Percentiles rank a stretch among this genome's conserved stretches.
Conservation (phyloP, 441 rosid genomes). For the Brassica hybrid region DNA sequence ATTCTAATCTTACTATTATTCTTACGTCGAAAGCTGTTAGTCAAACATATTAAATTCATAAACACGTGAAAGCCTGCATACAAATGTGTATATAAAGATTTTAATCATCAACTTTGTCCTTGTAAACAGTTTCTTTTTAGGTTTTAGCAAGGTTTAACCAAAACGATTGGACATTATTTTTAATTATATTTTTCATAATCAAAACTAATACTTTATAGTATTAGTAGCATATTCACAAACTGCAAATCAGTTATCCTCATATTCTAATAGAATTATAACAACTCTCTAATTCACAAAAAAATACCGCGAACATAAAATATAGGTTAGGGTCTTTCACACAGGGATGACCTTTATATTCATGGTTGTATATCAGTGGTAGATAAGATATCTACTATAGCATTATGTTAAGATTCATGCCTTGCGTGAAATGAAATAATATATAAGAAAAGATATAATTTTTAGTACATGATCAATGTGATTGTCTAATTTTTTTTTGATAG, state of each 20-base stretch:
- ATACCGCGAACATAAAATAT: not conserved
- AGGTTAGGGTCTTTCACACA: not conserved
- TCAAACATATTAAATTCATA: slow-evolving; percentile 28
- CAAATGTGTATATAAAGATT: slow-evolving; percentile 5
- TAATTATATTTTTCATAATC: not conserved
- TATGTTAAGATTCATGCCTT: too few species aligned
- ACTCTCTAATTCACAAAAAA: not conserved
- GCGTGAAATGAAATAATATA: too few species aligned
- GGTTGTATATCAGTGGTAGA: slow-evolving; percentile 1
- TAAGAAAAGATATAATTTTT: too few species aligned
- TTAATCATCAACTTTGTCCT: slow-evolving; percentile 1
- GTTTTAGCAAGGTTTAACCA: not conserved
- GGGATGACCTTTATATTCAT: not conserved
- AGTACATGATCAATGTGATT: too few species aligned
- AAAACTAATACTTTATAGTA: not conserved
- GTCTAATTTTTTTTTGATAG: too few species aligned
- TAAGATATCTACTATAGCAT: not conserved
- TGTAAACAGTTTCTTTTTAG: not conserved
- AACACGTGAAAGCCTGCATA: slow-evolving; percentile 22
- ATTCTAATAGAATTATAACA: not conserved
- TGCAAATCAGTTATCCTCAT: not conserved
- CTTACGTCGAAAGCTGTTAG: slow-evolving; percentile 19
- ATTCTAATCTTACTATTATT: not conserved
- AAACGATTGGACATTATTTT: not conserved
- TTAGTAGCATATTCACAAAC: not conserved